phyloP scores from a whole-genome alignment of 208 protist species.

The Borovskyia barvae region DNA sequence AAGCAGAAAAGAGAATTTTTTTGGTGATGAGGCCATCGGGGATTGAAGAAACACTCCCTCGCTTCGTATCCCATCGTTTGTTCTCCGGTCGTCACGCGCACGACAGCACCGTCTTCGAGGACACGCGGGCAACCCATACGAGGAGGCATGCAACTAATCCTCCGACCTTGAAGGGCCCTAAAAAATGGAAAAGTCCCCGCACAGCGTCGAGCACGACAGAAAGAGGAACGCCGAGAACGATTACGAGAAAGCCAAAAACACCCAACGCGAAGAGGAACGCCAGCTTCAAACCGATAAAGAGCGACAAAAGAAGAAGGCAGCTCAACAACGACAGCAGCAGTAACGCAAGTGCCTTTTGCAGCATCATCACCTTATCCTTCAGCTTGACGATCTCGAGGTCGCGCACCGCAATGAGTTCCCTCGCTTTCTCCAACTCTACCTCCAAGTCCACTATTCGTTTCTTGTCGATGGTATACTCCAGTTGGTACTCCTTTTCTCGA shows the following conservation, averaged over 20 bases:
- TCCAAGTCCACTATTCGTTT: slow-evolving; percentile 11
- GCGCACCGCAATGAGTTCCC: slow-evolving; percentile 22
- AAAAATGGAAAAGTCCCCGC: slow-evolving; percentile 46
- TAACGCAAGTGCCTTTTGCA: slow-evolving; percentile 65
- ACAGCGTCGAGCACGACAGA: slow-evolving; percentile 47
- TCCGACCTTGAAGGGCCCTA: slow-evolving; percentile 47
- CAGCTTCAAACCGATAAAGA: slow-evolving; percentile 64
- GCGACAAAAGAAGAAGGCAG: slow-evolving; percentile 41
- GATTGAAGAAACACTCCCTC: too few species aligned
- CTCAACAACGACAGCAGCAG: slow-evolving; percentile 41
- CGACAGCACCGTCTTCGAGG: slow-evolving; percentile 6
- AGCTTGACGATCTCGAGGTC: slow-evolving; percentile 44
- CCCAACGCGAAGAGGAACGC: slow-evolving; percentile 32
- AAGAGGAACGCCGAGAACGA: slow-evolving; percentile 50
- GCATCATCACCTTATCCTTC: slow-evolving; percentile 57
- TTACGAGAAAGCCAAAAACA: slow-evolving; percentile 24
- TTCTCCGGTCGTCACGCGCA: too few species aligned
- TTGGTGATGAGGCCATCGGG: too few species aligned
- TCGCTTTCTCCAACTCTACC: slow-evolving; percentile 22
- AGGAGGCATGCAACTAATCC: slow-evolving; percentile 31
- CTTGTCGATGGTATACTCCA: slow-evolving; percentile 7
- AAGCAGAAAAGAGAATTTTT: too few species aligned
- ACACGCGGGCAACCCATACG: slow-evolving; percentile 28
- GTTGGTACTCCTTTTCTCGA: slow-evolving; percentile 32
- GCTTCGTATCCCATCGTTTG: too few species aligned